Base-by-base conservation (phyloP, 768 basidiomycete species). In the Boletellus ananas region DNA sequence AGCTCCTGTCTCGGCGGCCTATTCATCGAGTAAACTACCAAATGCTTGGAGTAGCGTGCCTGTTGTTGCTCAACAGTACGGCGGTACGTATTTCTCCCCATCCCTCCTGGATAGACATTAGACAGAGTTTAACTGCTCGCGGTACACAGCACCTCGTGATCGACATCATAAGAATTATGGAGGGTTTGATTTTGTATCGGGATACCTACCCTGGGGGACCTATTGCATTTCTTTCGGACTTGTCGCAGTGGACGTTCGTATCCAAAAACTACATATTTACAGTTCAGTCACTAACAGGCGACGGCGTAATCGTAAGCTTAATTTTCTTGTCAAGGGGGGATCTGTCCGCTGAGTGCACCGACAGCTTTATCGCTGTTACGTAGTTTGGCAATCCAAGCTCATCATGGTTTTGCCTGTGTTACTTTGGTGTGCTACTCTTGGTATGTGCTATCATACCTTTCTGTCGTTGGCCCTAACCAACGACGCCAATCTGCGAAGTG, bases 41-140 rank as follows among this genome's bases (percentile, higher is more conserved):
- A 16, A 63, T 67, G 62, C 2, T 66, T 6, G 33, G 43, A 1
- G 52, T 60, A 3, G 51, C 65, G 0, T 58, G 52, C 12, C 34
- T 58, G 13, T 50, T 69, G 13, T 55, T 70, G 4, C 14, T 56
- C 8, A 39, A 57, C 4, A 67, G 66, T 37, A 68, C 65, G 2
- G 50, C 45, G 23, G 66, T 68, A 14, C 42, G 60, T 44, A 1
- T 35, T 31, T 17, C 10, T 20, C 35, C 10, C 47, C 21, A 1
- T 39, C 18, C 14, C 9, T 29, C 5, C 3, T 11, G 13, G 17
- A 25, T 17, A 11, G 11, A 1, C 2, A 12, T n/a, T 33, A 12
- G 6, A 17, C 31, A 21, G 14, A 12, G 1, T 34, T n/a, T 39
- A 16, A 27, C 25, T 33, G 20, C 3, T 29, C 8, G 16, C 23